Conservation (phyloP, 169 alveolate genomes). For the Plasmodium malariae region DNA sequence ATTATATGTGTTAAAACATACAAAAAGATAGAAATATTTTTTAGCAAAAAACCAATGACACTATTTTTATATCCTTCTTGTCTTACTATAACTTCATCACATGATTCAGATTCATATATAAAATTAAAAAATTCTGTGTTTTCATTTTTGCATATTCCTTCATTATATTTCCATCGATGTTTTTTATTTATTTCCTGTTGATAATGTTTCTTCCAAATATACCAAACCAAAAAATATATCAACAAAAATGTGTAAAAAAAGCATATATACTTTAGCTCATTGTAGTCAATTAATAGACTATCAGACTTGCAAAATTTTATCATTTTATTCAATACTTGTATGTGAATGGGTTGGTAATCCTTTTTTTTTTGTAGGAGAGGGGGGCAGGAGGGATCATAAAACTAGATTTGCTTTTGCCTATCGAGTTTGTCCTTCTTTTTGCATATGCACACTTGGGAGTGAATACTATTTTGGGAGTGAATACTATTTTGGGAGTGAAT, state of each 20-base stretch:
- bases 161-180: slow-evolving; percentile 24
- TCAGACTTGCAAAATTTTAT: slow-evolving; percentile 35
- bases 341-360: too few species aligned
- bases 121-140: slow-evolving; percentile 50
- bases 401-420: too few species aligned
- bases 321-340: slow-evolving; percentile 23
- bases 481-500: too few species aligned
- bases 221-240: slow-evolving; percentile 38
- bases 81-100: slow-evolving; percentile 42
- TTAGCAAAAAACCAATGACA: slow-evolving; percentile 23
- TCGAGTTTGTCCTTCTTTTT: too few species aligned
- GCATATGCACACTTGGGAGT: too few species aligned
- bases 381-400: too few species aligned
- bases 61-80: slow-evolving; percentile 69
- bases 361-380: too few species aligned
- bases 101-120: slow-evolving; percentile 28
- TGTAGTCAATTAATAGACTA: slow-evolving; percentile 21
- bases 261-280: slow-evolving; percentile 46
- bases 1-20: slow-evolving; percentile 76
- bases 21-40: slow-evolving; percentile 31
- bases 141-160: slow-evolving; percentile 23
- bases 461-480: too few species aligned
- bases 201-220: slow-evolving; percentile 11
- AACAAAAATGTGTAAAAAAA: slow-evolving; percentile 28
- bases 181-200: slow-evolving; percentile 23